Evolutionary conservation across 352 stramenopile species (phyloP), one percentile per base, ranked within the genome.

Genomic region (Pythium coloratum): DNA sequence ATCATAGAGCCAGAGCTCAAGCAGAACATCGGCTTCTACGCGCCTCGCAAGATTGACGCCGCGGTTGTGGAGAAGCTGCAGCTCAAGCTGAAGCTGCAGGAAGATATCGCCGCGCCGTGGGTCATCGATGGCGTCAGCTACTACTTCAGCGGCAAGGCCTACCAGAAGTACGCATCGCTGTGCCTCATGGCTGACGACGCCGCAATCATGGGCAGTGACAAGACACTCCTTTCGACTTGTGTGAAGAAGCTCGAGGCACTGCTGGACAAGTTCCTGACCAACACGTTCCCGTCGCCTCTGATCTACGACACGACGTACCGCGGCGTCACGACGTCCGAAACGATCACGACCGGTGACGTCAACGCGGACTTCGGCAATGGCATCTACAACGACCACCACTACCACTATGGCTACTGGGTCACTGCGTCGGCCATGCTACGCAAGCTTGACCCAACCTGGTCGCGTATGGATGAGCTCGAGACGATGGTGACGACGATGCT

Each of bases 311-410:
- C 80, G 8, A 68, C 77, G 40, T 90, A 94, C 71, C 62, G 75
- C 18, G 86, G 86, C 9, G 66, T 94, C 32, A 62, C 86, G 7
- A 85, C 74, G 9, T 75, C 63, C 6, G 63, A 71, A 12, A 76
- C 77, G 28, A 86, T 94, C 62, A 76, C 69, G 9, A 80, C 72
- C 16, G 76, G 76, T 4, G 67, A 81, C 18, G 50, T 80, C 33
- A 81, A 86, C 56, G 73, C 73, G n/a, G 82, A 94, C 49, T 94
- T 91, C 55, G 86, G 86, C 51, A 94, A 86, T 67, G 76, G 71
- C 13, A 80, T 92, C 16, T 94, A 94, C 75, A 94, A 94, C 64
- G 86, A 94, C 62, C 82, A 94, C 72, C 81, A 94, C 63, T 94
- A 92, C 59, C 86, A 94, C 68, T 94, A 81, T 63, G 86, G 83